These are phyloP conservation scores for Mayamaea pseudoterrestris DNA, from an alignment of 108 stramenopile genomes.

Conservation along the genomic window DNA sequence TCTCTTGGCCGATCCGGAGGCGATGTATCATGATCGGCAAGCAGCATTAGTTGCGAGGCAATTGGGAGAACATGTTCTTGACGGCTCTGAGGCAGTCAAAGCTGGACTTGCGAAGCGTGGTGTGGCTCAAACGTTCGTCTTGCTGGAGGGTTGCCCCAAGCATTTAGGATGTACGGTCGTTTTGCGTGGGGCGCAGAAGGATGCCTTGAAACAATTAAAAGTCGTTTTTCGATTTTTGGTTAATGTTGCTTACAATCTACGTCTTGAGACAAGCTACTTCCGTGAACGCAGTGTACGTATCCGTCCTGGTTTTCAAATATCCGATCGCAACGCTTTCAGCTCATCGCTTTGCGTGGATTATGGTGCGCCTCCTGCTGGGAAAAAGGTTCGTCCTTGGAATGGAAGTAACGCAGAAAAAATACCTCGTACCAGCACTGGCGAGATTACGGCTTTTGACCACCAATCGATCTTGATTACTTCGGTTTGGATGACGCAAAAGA, in stretches of 20 bases:
- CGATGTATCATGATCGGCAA: slow-evolving; percentile 57
- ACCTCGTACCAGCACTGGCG: slow-evolving; percentile 47
- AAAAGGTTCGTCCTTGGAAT: slow-evolving; percentile 77
- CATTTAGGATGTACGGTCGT: slow-evolving; percentile 84
- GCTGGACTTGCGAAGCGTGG: slow-evolving; percentile 73
- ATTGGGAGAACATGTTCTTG: slow-evolving; percentile 63
- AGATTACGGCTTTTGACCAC: slow-evolving; percentile 76
- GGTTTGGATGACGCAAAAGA: slow-evolving; percentile 89
- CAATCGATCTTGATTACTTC: slow-evolving; percentile 88
- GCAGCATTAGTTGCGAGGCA: slow-evolving; percentile 63
- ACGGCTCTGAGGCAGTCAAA: slow-evolving; percentile 73
- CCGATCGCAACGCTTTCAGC: slow-evolving; percentile 31
- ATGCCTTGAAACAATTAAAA: slow-evolving; percentile 82
- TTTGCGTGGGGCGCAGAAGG: slow-evolving; percentile 69
- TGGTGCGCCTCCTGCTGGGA: slow-evolving; percentile 44
- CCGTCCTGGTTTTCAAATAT: slow-evolving; percentile 28
- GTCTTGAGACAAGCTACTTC: slow-evolving; percentile 85
- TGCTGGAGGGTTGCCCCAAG: slow-evolving; percentile 89
- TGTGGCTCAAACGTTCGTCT: slow-evolving; percentile 61
- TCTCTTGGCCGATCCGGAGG: slow-evolving; percentile 23
- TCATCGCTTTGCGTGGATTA: slow-evolving; percentile 75
- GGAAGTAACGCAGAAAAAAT: slow-evolving; percentile 55
- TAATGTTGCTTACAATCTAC: slow-evolving; percentile 85
- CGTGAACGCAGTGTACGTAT: slow-evolving; percentile 73
- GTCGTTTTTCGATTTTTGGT: slow-evolving; percentile 73